Evolutionary conservation across 352 stramenopile species (phyloP), one percentile per base, ranked within the genome.

Genomic region (Nothophytophthora sp.): DNA sequence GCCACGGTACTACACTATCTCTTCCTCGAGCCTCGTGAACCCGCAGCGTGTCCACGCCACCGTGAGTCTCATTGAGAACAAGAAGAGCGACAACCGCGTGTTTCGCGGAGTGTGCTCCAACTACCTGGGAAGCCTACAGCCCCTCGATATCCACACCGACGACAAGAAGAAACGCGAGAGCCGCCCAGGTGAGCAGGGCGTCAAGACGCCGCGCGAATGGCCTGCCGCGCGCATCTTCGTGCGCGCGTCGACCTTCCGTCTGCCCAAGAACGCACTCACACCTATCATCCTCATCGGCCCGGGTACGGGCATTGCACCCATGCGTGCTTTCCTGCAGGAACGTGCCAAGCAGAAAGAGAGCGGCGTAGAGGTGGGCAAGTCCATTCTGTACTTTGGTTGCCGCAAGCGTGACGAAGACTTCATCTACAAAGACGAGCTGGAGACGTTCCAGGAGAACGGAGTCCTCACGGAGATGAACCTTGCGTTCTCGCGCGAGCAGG

Each of bases 1-100:
- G 60, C 95, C 97, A 15, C 88, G 97, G 7, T 98, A 98, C 65
- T 99, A 99, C 73, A 99, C 97, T 10, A 99, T 99, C 59, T 96
- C 94, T 24, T 99, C 96, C 4, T 99, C 91, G 11, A 92, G 89
- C 34, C 73, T 85, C 30, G 83, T 97, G 3, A 87, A 97, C 66
- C 94, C 96, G 5, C 84, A 90, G 37, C 81, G 78, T 16, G 83
- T 99, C 24, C 94, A 99, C 63, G 70, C 98, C 36, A 99, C 97
- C 4, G 90, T 99, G 19, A 90, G 90, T 23, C 78, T 99, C 20
- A 88, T 98, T 30, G 66, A 95, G 40, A 76, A 86, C 25, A 73
- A 80, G 27, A 90, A 88, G 50, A 52, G 71, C 50, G 70, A 91
- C 48, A 80, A 76, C 25, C 84, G 89, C 25, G 60, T 92, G 3